Conservation (phyloP, 306 rosid species). For the Ammopiptanthus mongolicus region DNA sequence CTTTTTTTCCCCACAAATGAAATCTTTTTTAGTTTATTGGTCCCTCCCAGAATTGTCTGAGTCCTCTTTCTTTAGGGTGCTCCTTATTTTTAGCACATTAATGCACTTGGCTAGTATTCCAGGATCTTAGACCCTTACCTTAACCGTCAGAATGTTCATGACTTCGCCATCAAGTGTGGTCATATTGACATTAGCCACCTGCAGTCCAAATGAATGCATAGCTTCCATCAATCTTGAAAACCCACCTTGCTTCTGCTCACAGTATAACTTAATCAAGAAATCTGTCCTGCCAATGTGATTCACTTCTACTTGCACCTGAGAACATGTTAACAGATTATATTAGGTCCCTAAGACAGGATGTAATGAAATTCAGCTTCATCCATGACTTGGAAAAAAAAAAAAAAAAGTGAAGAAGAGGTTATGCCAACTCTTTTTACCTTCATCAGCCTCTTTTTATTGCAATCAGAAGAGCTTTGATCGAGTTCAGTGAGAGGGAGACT, state of each 20-base stretch:
- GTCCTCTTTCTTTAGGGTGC: neutral
- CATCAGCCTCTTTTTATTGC: slow-evolving; percentile 19
- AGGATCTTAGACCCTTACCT: slow-evolving; percentile 45
- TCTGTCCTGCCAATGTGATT: slow-evolving; percentile 41
- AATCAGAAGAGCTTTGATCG: slow-evolving; percentile 23
- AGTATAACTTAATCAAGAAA: slow-evolving; percentile 44
- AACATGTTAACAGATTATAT: slow-evolving; percentile 12
- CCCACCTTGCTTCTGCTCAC: slow-evolving; percentile 46
- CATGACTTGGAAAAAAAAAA: neutral
- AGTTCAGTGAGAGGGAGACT: slow-evolving; percentile 17
- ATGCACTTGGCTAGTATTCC: neutral
- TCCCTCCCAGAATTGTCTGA: neutral
- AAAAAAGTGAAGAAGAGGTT: neutral
- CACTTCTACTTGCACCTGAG: slow-evolving; percentile 60
- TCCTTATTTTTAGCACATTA: neutral
- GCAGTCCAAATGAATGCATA: slow-evolving; percentile 57
- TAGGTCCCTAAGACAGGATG: neutral
- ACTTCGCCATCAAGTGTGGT: slow-evolving; percentile 46
- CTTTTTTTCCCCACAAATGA: neutral
- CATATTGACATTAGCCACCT: slow-evolving; percentile 52
- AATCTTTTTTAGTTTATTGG: neutral
- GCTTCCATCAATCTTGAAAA: slow-evolving; percentile 64
- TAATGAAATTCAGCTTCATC: neutral
- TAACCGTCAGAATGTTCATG: slow-evolving; percentile 46
- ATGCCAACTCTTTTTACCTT: slow-evolving; percentile 33